A percentile compares a stretch with the other conserved stretches of the same genome.
phyloP scores from a whole-genome alignment of 2,329 filamentous ascomycete genomes.

The Fusarium chlamydosporum region DNA sequence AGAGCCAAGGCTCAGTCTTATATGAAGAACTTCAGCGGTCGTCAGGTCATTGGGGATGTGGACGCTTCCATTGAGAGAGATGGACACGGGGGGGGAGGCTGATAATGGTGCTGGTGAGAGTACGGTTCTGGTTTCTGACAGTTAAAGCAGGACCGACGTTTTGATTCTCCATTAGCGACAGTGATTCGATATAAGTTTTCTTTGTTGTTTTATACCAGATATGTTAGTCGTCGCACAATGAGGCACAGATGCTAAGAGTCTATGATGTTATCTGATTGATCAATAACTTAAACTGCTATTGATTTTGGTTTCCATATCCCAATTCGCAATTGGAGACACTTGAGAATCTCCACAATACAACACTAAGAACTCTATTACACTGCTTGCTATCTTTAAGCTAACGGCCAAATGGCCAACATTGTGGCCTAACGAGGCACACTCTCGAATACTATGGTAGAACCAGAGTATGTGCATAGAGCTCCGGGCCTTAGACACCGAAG shows the following conservation, averaged over 20 bases:
- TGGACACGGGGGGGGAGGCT: conserved; percentile 20
- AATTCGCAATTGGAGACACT: neutral
- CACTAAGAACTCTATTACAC: too few relatives aligned
- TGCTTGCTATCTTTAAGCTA: neutral
- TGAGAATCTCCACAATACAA: too few relatives aligned
- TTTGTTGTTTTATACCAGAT: neutral
- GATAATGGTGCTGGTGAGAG: conserved; percentile 54
- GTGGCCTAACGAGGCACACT: neutral
- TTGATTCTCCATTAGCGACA: neutral
- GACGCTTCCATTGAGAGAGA: conserved; percentile 56
- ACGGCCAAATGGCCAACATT: neutral
- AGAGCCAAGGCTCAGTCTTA: conserved; percentile 60
- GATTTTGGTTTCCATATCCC: neutral
- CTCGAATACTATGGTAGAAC: neutral
- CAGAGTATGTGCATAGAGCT: conserved; percentile 12
- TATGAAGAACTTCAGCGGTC: conserved; percentile 62
- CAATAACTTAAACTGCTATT: neutral
- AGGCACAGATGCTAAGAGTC: neutral
- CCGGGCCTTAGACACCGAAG: conserved; percentile 5
- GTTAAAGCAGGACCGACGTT: conserved; percentile 20
- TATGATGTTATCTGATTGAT: neutral
- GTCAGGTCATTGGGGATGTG: conserved; percentile 64
- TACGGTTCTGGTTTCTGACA: conserved; percentile 56
- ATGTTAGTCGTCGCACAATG: neutral
- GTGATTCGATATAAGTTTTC: neutral